Percentiles rank a stretch among this genome's conserved stretches.
phyloP scores from a whole-genome alignment of 2,329 filamentous ascomycete genomes.

The Lanzia echinophila region DNA sequence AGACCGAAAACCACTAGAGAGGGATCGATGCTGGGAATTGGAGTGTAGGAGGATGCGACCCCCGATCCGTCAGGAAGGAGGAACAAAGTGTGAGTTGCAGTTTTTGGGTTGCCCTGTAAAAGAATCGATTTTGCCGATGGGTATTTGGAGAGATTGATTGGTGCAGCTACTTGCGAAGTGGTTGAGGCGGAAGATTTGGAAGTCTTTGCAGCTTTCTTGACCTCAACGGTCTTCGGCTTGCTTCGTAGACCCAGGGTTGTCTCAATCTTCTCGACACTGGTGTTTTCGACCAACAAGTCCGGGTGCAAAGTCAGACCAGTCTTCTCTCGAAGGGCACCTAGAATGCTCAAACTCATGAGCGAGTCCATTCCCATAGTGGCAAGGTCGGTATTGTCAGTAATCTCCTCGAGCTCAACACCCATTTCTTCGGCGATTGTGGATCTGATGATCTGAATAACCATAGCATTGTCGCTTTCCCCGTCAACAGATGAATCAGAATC shows the following conservation, averaged over 20 bases:
- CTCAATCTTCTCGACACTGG: constrained; percentile 19
- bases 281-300: constrained; percentile 21
- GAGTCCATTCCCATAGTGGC: constrained; percentile 12
- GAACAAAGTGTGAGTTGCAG: constrained; percentile 38
- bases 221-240: constrained; percentile 6
- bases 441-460: constrained; percentile 8
- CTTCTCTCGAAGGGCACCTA: constrained; percentile 6
- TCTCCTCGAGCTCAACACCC: constrained; percentile 9
- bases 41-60: constrained; percentile 28
- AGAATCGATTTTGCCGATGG: constrained; percentile 30
- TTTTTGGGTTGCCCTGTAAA: constrained; percentile 42
- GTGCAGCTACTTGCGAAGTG: background rate
- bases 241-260: constrained; percentile 15
- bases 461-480: background rate
- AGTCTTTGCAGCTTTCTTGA: background rate
- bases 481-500: background rate
- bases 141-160: constrained; percentile 7
- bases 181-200: background rate
- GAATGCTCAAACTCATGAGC: constrained; percentile 9
- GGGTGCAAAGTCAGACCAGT: constrained; percentile 35
- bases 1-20: constrained; percentile 47
- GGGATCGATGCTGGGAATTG: constrained; percentile 32
- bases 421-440: constrained; percentile 16
- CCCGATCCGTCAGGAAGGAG: constrained; percentile 43
- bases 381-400: constrained; percentile 9